A percentile compares a stretch with the other conserved stretches of the same genome.
Evolutionary conservation across 352 stramenopile species (phyloP).

Genomic region (Globisporangium recalcitrans): DNA sequence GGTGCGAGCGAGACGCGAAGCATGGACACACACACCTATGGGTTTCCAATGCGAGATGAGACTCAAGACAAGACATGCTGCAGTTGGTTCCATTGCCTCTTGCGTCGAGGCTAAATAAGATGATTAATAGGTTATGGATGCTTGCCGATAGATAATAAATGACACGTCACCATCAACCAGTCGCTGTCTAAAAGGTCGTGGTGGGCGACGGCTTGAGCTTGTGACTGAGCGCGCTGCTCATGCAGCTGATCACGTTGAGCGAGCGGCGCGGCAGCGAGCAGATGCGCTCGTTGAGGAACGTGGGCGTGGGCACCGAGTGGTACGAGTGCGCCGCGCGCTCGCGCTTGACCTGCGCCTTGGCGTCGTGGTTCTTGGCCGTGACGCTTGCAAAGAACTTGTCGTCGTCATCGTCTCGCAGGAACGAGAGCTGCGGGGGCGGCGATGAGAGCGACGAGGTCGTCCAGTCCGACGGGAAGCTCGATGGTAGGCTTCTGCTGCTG

Average conservation of each 20-base stretch:
- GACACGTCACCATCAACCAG: background rate
- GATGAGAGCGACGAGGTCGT: background rate
- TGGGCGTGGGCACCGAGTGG: slow-evolving; percentile 8
- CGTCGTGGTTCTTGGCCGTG: background rate
- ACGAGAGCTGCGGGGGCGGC: background rate
- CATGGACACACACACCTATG: background rate
- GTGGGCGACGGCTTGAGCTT: slow-evolving; percentile 3
- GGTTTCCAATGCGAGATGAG: no score
- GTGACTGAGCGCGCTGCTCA: slow-evolving; percentile 5
- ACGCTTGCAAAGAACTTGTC: background rate
- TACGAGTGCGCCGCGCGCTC: slow-evolving; percentile 1
- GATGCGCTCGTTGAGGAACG: slow-evolving; percentile 7
- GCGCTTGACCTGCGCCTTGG: slow-evolving; percentile 1
- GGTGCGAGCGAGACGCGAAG: background rate
- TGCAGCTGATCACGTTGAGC: slow-evolving; percentile 4
- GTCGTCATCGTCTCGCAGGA: slow-evolving; percentile 6
- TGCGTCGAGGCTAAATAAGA: background rate
- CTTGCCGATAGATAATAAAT: slow-evolving; percentile 1
- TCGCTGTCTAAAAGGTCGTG: background rate
- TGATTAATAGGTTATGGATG: background rate
- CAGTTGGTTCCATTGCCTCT: background rate
- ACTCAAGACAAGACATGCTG: no score
- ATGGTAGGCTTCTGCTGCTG: slow-evolving; percentile 7
- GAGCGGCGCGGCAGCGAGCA: slow-evolving; percentile 5
- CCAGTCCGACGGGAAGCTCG: background rate